A percentile compares a stretch with the other conserved stretches of the same genome.
phyloP scores from a whole-genome alignment of 2,329 filamentous ascomycete species.

The Cladosporium colombiae region DNA sequence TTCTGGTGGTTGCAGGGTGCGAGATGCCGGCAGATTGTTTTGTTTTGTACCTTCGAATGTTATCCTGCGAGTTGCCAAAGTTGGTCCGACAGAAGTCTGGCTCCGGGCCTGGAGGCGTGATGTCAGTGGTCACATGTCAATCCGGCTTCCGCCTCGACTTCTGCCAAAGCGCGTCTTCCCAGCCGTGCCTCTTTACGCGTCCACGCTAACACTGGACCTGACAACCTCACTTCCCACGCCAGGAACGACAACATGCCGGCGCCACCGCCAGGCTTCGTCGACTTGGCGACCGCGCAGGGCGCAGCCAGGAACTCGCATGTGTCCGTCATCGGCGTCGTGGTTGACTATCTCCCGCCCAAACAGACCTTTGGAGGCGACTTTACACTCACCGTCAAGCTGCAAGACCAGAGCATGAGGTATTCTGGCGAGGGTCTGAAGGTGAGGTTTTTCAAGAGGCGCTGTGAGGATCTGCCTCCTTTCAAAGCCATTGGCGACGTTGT shows the following conservation, averaged over 20 bases:
- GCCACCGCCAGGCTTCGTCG: slow-evolving; percentile 30
- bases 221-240: slow-evolving; percentile 2
- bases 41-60: neutral
- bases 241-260: slow-evolving; percentile 3
- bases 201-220: neutral
- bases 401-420: slow-evolving; percentile 36
- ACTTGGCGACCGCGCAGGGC: slow-evolving; percentile 28
- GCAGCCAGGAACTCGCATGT: slow-evolving; percentile 38
- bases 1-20: neutral
- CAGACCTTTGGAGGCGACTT: slow-evolving; percentile 47
- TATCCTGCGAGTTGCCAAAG: neutral
- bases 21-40: neutral
- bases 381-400: slow-evolving; percentile 41
- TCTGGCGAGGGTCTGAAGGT: slow-evolving; percentile 42
- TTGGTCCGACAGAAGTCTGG: slow-evolving; percentile 4
- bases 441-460: slow-evolving; percentile 60
- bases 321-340: slow-evolving; percentile 70
- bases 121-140: slow-evolving; percentile 10
- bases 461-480: slow-evolving; percentile 41
- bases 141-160: slow-evolving; percentile 5
- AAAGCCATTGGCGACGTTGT: slow-evolving; percentile 62
- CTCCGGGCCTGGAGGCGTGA: slow-evolving; percentile 2
- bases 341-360: slow-evolving; percentile 60
- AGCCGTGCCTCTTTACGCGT: slow-evolving; percentile 16
- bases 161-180: slow-evolving; percentile 12